phyloP scores from a whole-genome alignment of 164 flowering plant genomes.

The Cinnamomum micranthum region DNA sequence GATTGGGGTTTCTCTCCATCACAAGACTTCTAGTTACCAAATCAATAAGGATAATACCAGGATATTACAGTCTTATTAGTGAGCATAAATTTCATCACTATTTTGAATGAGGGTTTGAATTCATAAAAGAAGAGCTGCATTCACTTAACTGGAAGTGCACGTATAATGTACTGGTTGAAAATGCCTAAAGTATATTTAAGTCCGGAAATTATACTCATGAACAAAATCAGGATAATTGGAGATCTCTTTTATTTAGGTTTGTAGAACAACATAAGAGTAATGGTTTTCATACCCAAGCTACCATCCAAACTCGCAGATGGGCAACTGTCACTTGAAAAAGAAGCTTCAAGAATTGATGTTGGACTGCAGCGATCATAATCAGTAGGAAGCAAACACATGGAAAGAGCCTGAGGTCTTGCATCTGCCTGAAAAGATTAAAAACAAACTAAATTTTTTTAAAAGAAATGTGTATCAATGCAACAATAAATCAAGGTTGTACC shows the following conservation, averaged over 20 bases:
- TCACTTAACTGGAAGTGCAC: too few relatives aligned
- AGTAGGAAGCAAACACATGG: constrained; percentile 11
- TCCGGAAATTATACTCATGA: too few relatives aligned
- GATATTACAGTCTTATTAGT: too few relatives aligned
- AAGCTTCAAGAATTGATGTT: constrained; percentile 85
- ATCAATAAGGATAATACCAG: too few relatives aligned
- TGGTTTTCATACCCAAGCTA: constrained; percentile 41
- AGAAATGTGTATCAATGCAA: not conserved
- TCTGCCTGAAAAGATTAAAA: constrained; percentile 32
- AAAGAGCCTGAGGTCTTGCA: constrained; percentile 19
- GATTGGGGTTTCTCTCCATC: too few relatives aligned
- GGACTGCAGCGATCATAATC: constrained; percentile 63
- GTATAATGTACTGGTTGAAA: too few relatives aligned
- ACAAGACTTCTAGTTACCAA: too few relatives aligned
- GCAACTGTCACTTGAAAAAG: constrained; percentile 76
- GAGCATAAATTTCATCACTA: too few relatives aligned
- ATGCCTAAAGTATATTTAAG: too few relatives aligned
- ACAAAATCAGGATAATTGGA: too few relatives aligned
- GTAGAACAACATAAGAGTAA: not conserved
- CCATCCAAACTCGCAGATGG: constrained; percentile 62
- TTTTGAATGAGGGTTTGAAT: too few relatives aligned
- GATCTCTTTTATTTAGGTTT: not conserved
- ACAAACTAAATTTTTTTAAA: constrained; percentile 1
- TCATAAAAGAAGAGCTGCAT: too few relatives aligned
- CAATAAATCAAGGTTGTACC: not conserved